phyloP scores from a whole-genome alignment of 768 basidiomycete genomes.

The Aureoboletus auriporus region DNA sequence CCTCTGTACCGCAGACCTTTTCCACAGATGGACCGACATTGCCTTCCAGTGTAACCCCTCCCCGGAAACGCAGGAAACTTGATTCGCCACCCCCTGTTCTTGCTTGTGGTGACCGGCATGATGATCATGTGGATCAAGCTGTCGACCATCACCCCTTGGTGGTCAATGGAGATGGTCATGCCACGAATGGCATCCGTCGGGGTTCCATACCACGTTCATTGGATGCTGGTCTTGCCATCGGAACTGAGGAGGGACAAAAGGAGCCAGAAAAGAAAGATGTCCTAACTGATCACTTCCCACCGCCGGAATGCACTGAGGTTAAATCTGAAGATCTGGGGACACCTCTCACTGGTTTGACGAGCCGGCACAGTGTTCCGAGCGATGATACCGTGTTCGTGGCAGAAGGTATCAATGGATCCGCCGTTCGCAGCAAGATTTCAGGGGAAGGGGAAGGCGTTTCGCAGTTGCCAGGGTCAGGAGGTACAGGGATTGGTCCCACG shows the following conservation, averaged over 20 bases:
- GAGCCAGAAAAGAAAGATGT: conserved; percentile 1
- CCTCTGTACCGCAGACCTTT: neutral
- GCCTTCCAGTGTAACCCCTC: conserved; percentile 19
- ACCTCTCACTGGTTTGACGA: conserved; percentile 45
- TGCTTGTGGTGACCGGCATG: neutral
- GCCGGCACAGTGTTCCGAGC: conserved; percentile 53
- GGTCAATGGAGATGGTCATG: conserved; percentile 14
- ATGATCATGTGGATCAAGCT: conserved; percentile 5
- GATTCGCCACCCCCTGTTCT: conserved; percentile 30
- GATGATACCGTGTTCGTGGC: conserved; percentile 51
- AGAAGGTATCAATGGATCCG: conserved; percentile 27
- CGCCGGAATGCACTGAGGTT: conserved; percentile 27
- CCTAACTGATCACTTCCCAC: neutral
- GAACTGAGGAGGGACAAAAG: neutral
- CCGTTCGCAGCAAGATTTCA: conserved; percentile 27
- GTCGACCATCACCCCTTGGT: neutral
- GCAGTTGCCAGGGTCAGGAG: conserved; percentile 6
- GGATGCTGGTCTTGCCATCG: neutral
- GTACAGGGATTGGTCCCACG: neutral
- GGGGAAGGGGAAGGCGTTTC: conserved; percentile 14
- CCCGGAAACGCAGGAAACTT: conserved; percentile 44
- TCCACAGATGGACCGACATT: conserved; percentile 8
- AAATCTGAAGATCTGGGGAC: conserved; percentile 56
- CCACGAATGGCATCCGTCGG: conserved; percentile 13
- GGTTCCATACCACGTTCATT: conserved; percentile 1